Evolutionary conservation across 148 eudicot species (phyloP), one percentile per base, ranked within the genome.

Genomic region (Camellia sinensis): DNA sequence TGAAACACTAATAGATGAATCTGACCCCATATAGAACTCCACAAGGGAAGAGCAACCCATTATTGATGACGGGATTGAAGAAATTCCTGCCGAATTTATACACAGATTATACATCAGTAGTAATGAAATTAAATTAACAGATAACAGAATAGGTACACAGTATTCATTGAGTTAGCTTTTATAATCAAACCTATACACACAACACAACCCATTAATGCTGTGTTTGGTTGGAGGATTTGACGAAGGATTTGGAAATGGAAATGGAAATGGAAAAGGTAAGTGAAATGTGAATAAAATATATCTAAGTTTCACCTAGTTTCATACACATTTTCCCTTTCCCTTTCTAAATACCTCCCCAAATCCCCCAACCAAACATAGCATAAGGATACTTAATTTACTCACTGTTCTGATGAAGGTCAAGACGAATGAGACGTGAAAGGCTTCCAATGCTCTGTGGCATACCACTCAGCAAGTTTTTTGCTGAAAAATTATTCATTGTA

Each of bases 321-420:
- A 29, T 29, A 29, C 37, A 29, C 37, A 1, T 29, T 29, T 29
- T 29, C 37, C 37, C 37, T 1, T 29, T 29, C 37, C 37, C 37
- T 29, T 29, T 29, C 37, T 1, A 29, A 29, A 29, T 29, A 1
- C 37, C 37, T 29, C 37, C 37, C 37, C 37, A 29, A 29, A 29
- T 29, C 37, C 37, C 37, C 37, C 0, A 29, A 29, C 37, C 37
- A 29, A 29, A 40, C 56, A 60, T 21, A 15, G 48, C 18, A 7
- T 1, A 22, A 75, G 37, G 9, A 78, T 40, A 40, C 40, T 12
- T 40, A 1, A 66, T 59, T 77, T 62, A 86, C 98, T 91, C 86
- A 97, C 99, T 92, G 86, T 97, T 97, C 79, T 91, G 98, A 84
- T 87, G 93, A 78, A 97, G 84, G 80, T 97, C 93, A 59, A 97